These are phyloP conservation scores for Colletotrichum tamarilloi DNA, from an alignment of 2,329 filamentous ascomycete species.

Conservation along the genomic window DNA sequence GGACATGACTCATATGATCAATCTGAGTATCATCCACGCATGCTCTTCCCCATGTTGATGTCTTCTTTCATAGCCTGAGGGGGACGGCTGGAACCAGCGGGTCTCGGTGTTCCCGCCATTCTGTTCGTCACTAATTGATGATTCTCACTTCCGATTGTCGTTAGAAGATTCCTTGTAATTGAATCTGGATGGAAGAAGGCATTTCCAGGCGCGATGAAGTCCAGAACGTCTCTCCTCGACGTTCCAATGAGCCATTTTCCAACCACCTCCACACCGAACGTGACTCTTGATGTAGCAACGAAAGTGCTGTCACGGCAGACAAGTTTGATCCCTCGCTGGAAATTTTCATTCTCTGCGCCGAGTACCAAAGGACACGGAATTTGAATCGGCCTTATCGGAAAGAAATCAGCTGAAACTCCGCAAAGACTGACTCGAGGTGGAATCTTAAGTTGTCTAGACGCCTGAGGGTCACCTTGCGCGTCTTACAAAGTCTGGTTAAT, in stretches of 20 bases:
- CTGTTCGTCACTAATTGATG: background rate
- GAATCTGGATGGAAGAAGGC: background rate
- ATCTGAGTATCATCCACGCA: background rate
- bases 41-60: background rate
- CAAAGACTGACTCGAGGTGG: background rate
- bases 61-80: background rate
- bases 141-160: background rate
- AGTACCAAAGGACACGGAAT: background rate
- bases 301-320: background rate
- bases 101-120: background rate
- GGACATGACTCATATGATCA: background rate
- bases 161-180: background rate
- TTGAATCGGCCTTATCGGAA: background rate
- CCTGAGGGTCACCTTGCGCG: background rate
- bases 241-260: background rate
- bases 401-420: background rate
- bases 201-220: background rate
- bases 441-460: background rate
- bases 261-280: background rate
- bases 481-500: background rate
- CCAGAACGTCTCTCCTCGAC: background rate
- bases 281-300: background rate
- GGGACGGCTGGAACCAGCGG: background rate
- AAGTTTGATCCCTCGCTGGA: background rate
- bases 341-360: background rate